Base-by-base conservation (phyloP, 2,329 filamentous ascomycete species). In the Basipetospora chlamydospora region DNA sequence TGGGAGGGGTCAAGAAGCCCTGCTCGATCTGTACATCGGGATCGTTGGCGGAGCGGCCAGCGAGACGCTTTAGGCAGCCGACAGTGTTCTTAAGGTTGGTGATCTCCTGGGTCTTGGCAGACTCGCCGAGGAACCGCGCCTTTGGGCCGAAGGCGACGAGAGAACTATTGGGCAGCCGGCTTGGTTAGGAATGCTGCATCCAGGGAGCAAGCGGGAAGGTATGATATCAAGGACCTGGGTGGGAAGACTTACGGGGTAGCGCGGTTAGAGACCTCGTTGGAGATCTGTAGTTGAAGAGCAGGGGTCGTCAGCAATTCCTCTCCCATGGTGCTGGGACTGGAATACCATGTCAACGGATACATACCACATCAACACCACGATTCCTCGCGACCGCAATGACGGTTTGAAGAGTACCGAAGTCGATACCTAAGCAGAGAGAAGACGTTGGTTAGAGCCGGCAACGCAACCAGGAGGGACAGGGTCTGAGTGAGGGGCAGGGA, bases 81-180 rank as follows among this genome's bases (percentile, higher is more conserved):
- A 98, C 83, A 48, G 90, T 98, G 73, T 98, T 98, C 71, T 96
- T 98, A 54, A 96, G 77, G 71, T 98, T 98, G 55, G 88, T 94
- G 57, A 94, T 92, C 66, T 98, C 90, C 66, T 95, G 88, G 48
- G 88, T 96, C 76, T 96, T 96, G 49, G 90, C 90, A 40, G 83
- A 63, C 67, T 98, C 90, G 47, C 90, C 90, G 46, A 98, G 73
- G 59, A 92, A 93, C 67, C 90, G 82, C 60, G 74, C 78, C 67
- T 93, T 94, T 57, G 85, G 80, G 42, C 86, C 85, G 61, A 98
- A 98, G 53, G 85, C 87, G 52, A 98, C 90, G 47, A 98, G 70
- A 44, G 90, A 86, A 43, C 87, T 92, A 52, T 38, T 33, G 28
- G 31, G n/a, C n/a, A n/a, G n/a, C n/a, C n/a, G 33, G n/a, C 35